A percentile compares a stretch with the other conserved stretches of the same genome.
Evolutionary conservation across 805 yeast species (phyloP).

Genomic region (Maudiozyma serrabonitensis): DNA sequence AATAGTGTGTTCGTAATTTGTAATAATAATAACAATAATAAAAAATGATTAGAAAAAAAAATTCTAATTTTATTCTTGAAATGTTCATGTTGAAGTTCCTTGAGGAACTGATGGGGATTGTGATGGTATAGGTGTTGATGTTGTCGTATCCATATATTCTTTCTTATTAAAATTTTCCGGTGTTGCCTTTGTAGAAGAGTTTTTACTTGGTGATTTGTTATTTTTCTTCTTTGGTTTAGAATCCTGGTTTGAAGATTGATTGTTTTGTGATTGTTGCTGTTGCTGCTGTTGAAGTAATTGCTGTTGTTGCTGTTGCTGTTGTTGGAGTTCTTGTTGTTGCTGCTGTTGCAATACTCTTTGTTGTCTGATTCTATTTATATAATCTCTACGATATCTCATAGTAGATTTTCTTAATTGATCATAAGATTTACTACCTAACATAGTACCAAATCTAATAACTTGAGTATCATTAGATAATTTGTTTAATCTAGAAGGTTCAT

Average conservation of each 20-base stretch:
- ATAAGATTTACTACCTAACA: conserved; percentile 79
- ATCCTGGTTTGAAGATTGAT: neutral
- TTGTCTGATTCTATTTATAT: conserved; percentile 28
- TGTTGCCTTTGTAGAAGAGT: neutral
- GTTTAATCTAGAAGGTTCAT: conserved; percentile 76
- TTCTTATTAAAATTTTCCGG: conserved; percentile 1
- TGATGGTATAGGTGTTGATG: conserved; percentile 1
- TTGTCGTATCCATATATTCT: conserved; percentile 1
- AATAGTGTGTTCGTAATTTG: neutral
- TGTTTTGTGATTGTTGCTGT: conserved; percentile 8
- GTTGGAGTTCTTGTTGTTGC: conserved; percentile 12
- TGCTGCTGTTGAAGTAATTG: conserved; percentile 24
- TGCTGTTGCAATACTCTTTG: conserved; percentile 23
- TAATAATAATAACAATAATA: neutral
- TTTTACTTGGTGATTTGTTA: neutral
- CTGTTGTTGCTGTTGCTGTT: conserved; percentile 7
- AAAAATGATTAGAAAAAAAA: neutral
- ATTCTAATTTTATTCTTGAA: neutral
- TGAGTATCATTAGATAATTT: conserved; percentile 81
- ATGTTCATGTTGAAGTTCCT: conserved; percentile 6
- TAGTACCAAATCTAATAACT: conserved; percentile 81
- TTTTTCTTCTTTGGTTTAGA: neutral
- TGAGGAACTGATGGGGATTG: conserved; percentile 6
- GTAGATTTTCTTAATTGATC: conserved; percentile 68
- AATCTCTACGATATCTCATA: conserved; percentile 57